Evolutionary conservation across 129 eudicot species (phyloP).

Genomic region (Lonicera japonica): DNA sequence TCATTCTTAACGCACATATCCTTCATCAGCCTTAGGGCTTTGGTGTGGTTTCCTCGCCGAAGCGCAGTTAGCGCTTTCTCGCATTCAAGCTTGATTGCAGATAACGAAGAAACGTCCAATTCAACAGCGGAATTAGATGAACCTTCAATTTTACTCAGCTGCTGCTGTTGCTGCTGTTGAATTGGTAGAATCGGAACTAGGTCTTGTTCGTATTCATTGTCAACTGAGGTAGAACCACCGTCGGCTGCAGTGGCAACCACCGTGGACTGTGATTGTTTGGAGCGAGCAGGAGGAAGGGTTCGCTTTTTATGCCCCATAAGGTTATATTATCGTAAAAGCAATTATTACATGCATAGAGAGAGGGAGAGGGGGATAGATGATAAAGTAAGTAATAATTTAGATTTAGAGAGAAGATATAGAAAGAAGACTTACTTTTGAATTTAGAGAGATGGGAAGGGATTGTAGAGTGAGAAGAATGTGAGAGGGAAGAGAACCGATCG

Average conservation of each 20-base stretch:
- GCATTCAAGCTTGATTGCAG: conserved; percentile 28
- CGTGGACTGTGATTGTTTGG: conserved; percentile 17
- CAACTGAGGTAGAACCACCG: conserved; percentile 10
- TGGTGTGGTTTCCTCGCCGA: conserved; percentile 35
- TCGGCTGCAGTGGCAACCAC: conserved; percentile 5
- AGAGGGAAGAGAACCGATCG: conserved; percentile 2
- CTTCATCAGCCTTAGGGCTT: conserved; percentile 28
- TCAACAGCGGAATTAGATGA: conserved; percentile 6
- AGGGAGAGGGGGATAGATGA: neutral
- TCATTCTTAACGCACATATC: conserved; percentile 15
- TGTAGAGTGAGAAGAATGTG: conserved; percentile 3
- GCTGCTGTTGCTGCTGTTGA: neutral
- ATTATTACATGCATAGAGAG: conserved; percentile 16
- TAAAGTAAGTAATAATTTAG: too few relatives aligned
- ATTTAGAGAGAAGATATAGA: too few relatives aligned
- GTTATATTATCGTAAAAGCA: neutral
- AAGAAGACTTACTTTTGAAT: conserved; percentile 5
- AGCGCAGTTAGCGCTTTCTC: conserved; percentile 29
- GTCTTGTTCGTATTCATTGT: conserved; percentile 6
- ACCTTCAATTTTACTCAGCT: conserved; percentile 3
- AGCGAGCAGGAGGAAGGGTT: conserved; percentile 38
- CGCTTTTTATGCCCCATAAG: conserved; percentile 60
- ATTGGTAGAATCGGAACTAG: conserved; percentile 7
- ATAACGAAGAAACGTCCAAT: conserved; percentile 12
- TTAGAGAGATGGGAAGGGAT: neutral